These are phyloP conservation scores for Pyricularia grisea DNA, from an alignment of 2,329 filamentous ascomycete species.

Conservation along the genomic window DNA sequence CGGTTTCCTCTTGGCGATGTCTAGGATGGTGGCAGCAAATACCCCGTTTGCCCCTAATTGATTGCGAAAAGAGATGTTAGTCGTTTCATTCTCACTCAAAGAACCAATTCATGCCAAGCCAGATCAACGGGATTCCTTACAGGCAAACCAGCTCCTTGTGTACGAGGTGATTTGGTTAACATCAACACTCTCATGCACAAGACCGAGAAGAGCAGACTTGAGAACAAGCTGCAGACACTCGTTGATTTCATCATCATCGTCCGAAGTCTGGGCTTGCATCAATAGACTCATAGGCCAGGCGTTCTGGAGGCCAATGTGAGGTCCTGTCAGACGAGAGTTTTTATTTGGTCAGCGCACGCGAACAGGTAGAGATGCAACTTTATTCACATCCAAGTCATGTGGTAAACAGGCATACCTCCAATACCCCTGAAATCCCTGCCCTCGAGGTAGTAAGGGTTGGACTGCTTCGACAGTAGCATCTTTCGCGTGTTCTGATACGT, in stretches of 20 bases:
- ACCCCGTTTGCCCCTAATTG: slow-evolving; percentile 80
- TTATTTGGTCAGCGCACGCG: neutral
- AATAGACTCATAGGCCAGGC: slow-evolving; percentile 97
- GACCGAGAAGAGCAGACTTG: slow-evolving; percentile 62
- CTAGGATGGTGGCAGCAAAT: slow-evolving; percentile 84
- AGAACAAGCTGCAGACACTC: slow-evolving; percentile 67
- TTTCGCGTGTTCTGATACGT: slow-evolving; percentile 82
- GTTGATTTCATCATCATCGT: slow-evolving; percentile 74
- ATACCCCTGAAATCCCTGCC: slow-evolving; percentile 77
- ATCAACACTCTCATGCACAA: slow-evolving; percentile 88
- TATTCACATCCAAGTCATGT: too few relatives aligned
- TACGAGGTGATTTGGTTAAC: slow-evolving; percentile 60
- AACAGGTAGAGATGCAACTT: neutral
- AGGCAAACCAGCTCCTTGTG: slow-evolving; percentile 87
- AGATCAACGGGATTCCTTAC: slow-evolving; percentile 21
- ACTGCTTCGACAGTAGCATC: slow-evolving; percentile 60
- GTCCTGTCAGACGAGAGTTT: slow-evolving; percentile 27
- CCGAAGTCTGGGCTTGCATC: slow-evolving; percentile 80
- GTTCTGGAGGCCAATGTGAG: slow-evolving; percentile 71
- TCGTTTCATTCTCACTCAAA: slow-evolving; percentile 3
- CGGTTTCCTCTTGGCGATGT: slow-evolving; percentile 81
- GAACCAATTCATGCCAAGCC: neutral
- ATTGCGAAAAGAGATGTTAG: slow-evolving; percentile 8
- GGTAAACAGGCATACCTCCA: slow-evolving; percentile 49
- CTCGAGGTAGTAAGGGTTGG: slow-evolving; percentile 82